Percentiles rank a stretch among this genome's conserved stretches.
Conservation (phyloP, 768 basidiomycete species). For the Phylloporus arenicola region DNA sequence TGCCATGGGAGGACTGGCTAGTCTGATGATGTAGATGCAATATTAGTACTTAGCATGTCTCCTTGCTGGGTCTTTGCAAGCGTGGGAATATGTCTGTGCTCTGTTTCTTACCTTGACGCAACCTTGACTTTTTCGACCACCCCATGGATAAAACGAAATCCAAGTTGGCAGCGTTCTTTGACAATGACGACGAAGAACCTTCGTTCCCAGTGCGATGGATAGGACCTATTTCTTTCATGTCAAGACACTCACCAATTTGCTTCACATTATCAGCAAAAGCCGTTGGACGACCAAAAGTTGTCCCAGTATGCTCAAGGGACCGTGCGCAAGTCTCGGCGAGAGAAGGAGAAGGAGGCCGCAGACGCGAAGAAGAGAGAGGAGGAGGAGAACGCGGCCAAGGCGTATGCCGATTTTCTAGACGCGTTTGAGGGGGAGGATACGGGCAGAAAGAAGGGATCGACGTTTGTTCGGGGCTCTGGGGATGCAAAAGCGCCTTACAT, state of each 20-base stretch:
- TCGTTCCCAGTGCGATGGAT: conserved; percentile 90
- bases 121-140: conserved; percentile 1
- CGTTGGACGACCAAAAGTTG: conserved; percentile 79
- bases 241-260: conserved; percentile 54
- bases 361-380: conserved; percentile 85
- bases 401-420: conserved; percentile 80
- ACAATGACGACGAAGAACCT: conserved; percentile 78
- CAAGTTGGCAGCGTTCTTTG: conserved; percentile 74
- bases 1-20: conserved; percentile 58
- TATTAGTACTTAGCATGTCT: background rate
- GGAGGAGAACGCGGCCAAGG: conserved; percentile 71
- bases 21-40: conserved; percentile 55
- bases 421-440: conserved; percentile 73
- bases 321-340: conserved; percentile 81
- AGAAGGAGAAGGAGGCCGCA: conserved; percentile 89
- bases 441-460: conserved; percentile 44
- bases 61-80: background rate
- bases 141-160: conserved; percentile 35
- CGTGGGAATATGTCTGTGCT: conserved; percentile 23
- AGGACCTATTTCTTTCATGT: conserved; percentile 52
- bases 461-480: conserved; percentile 61
- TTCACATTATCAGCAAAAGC: conserved; percentile 67
- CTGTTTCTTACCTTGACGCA: background rate
- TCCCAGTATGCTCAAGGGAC: conserved; percentile 84
- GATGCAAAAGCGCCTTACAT: conserved; percentile 34